Evolutionary conservation across 148 eudicot species (phyloP), one percentile per base, ranked within the genome.

Genomic region (Rhododendron williamsianum): DNA sequence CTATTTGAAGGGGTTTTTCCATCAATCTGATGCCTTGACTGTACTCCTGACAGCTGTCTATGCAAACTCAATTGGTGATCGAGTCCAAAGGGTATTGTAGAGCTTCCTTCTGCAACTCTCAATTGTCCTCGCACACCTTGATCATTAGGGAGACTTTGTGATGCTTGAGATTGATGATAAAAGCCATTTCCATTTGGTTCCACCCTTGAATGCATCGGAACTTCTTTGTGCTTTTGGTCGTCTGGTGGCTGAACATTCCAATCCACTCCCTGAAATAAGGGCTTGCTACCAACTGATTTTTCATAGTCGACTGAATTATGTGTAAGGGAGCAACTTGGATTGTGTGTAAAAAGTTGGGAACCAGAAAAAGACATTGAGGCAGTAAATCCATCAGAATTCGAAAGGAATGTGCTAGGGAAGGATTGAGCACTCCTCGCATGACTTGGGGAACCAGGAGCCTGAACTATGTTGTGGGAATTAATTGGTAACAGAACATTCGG

Each of bases 321-420:
- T 15, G 95, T 93, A 45, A 93, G 87, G 25, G 98, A 97, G 86
- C 98, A 97, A 89, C 98, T 97, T 30, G 93, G 95, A 79, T 97
- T 95, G 89, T 93, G 98, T 60, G 91, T 90, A 54, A 93, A 90
- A n/a, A 85, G 86, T 85, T 95, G 96, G 73, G 98, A 94, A 86
- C 98, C 99, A n/a, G 99, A 95, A 87, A 95, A 93, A 36, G 99
- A 96, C 86, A 95, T 90, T 2, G 99, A 96, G 65, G 93, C 85
- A 9, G 97, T 93, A 84, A 93, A 95, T 71, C 94, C 93, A 91
- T 97, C 99, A 83, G 99, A 97, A 81, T 93, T 92, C 48, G 99
- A 91, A 27, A 90, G 88, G 82, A 92, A 92, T 69, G 96, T 85
- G 88, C 98, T 94, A 16, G 91, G 93, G 86, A 93, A 88, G 60